Conservation (phyloP, 2,329 filamentous ascomycete genomes). For the Aspergillus nomiae region DNA sequence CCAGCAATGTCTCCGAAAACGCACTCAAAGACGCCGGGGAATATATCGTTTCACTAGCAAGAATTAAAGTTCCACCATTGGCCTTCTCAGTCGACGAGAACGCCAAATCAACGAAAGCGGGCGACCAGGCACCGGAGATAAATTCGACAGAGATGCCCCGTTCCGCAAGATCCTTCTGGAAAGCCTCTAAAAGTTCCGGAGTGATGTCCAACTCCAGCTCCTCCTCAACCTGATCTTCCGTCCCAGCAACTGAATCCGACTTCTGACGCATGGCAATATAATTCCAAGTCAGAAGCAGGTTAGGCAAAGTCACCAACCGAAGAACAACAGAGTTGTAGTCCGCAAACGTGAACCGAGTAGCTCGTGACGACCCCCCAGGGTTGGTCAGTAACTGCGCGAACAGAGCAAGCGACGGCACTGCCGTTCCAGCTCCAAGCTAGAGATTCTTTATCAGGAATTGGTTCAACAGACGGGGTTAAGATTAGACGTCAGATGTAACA, state of each 20-base stretch:
- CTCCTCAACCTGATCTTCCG: conserved; percentile 12
- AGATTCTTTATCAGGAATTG: neutral
- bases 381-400: conserved; percentile 54
- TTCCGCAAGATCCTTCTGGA: conserved; percentile 45
- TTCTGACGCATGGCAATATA: conserved; percentile 18
- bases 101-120: conserved; percentile 48
- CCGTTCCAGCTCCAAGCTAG: conserved; percentile 65
- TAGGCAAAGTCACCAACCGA: conserved; percentile 62
- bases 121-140: conserved; percentile 63
- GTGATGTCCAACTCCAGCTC: conserved; percentile 52
- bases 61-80: conserved; percentile 50
- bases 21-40: conserved; percentile 55
- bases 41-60: conserved; percentile 68
- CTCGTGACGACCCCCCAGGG: conserved; percentile 18
- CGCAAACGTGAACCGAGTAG: conserved; percentile 57
- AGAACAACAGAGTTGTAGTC: conserved; percentile 65
- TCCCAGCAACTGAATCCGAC: neutral
- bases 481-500: neutral
- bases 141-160: conserved; percentile 54
- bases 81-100: conserved; percentile 33
- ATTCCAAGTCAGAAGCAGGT: conserved; percentile 60
- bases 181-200: conserved; percentile 47
- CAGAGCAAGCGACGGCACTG: conserved; percentile 58
- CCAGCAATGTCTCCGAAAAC: conserved; percentile 58
- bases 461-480: neutral